A percentile compares a stretch with the other conserved stretches of the same genome.
Conservation (phyloP, 176 grass and related monocot genomes). For the Oryza nivara region DNA sequence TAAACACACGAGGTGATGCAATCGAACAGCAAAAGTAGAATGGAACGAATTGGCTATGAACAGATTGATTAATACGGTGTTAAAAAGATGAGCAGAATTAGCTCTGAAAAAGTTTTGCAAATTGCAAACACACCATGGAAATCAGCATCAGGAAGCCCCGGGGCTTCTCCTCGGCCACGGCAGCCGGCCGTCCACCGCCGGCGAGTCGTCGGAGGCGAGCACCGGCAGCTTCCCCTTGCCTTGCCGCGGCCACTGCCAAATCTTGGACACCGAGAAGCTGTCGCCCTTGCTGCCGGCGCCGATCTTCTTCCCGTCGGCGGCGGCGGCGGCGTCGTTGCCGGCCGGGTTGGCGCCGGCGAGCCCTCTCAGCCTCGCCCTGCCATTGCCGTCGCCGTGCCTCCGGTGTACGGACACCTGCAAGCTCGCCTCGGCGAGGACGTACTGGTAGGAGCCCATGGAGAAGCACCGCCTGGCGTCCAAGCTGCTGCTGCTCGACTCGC, state of each 20-base stretch:
- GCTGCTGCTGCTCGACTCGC: constrained; percentile 83
- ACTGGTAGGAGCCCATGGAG: constrained; percentile 96
- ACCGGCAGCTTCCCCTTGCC: constrained; percentile 88
- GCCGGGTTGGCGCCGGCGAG: constrained; percentile 18
- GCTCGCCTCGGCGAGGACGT: constrained; percentile 75
- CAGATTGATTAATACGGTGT: constrained; percentile 25
- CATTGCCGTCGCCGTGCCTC: constrained; percentile 48
- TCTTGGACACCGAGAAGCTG: constrained; percentile 99
- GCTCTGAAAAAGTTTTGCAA: constrained; percentile 14
- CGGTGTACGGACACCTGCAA: constrained; percentile 72
- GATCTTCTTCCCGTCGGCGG: constrained; percentile 71
- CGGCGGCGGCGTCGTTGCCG: constrained; percentile 32
- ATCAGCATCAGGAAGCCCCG: constrained; percentile 47
- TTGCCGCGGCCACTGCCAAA: constrained; percentile 92
- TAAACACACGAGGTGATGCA: neutral
- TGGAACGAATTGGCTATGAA: constrained; percentile 39
- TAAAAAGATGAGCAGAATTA: constrained; percentile 28
- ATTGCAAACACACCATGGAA: constrained; percentile 1
- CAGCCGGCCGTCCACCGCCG: constrained; percentile 56
- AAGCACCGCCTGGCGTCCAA: constrained; percentile 84
- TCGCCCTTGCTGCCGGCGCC: constrained; percentile 75
- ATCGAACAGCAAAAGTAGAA: constrained; percentile 16
- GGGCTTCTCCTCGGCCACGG: constrained; percentile 61
- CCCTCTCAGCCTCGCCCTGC: constrained; percentile 38
- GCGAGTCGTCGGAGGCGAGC: constrained; percentile 62